Base-by-base conservation (phyloP, 257 asterid species). In the Nicotiana paniculata region DNA sequence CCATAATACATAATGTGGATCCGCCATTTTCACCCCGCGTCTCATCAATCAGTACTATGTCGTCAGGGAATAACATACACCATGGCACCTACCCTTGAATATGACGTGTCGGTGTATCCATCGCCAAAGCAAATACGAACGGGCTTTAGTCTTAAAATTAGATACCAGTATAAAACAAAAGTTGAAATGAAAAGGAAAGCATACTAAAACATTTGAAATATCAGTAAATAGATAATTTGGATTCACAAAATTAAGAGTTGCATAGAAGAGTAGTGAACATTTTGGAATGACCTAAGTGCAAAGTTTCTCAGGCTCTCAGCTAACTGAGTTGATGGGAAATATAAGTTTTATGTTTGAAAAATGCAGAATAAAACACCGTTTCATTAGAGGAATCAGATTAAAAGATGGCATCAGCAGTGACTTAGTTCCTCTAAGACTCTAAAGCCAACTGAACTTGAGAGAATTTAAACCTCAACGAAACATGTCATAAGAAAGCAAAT, bases 401-500 rank as follows among this genome's bases (percentile, higher is more conserved):
- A 24, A 24, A 74, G 51, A 48, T 74, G 79, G 26, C 43, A 30
- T 26, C 26, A 74, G 62, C 63, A 48, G 18, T 6, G 18, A 11
- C 2, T 48, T 48, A 74, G 24, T 74, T 48, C 61, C 79, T 72
- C 79, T 58, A 24, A 74, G 79, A 74, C 79, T 48, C 79, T 51
- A 48, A 46, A 24, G 39, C 79, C 79, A 74, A 74, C 63, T 48
- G 30, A 28, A 28, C 30, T 28, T 28, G 30, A 28, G 63, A 74
- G 26, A 48, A 74, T 74, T 33, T 74, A 74, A 74, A 48, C 39
- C 79, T 48, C 15, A 48, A 43, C 7, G 26, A 53, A 24, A 79
- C 13, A 80, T 67, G 58, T 6, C 75, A 63, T 1, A 62, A 32
- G n/a, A 64, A 64, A 6, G 35, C 6, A 57, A 57, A 18, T 33